Conservation (phyloP, 768 basidiomycete species). For the Scleroderma citrinum region DNA sequence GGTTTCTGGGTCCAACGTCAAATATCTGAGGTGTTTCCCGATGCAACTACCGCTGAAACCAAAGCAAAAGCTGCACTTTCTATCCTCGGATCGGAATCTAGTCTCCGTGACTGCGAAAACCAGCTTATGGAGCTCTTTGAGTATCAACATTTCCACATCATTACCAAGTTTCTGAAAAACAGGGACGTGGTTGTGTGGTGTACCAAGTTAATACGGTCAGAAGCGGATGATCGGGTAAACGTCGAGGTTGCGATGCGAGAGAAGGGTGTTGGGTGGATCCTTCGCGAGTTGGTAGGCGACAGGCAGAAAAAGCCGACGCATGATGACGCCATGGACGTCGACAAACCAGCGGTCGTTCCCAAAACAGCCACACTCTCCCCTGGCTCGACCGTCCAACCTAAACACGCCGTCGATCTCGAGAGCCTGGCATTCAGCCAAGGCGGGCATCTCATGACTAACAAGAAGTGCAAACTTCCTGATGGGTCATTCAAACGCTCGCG, state of each 20-base stretch:
- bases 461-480: constrained; percentile 95
- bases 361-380: constrained; percentile 85
- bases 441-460: constrained; percentile 96
- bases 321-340: constrained; percentile 74
- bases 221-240: constrained; percentile 84
- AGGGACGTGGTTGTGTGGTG: constrained; percentile 97
- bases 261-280: constrained; percentile 94
- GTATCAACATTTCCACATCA: constrained; percentile 85
- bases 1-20: constrained; percentile 99
- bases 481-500: constrained; percentile 95
- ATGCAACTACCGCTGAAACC: constrained; percentile 90
- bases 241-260: constrained; percentile 98
- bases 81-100: constrained; percentile 82
- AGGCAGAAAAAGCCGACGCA: constrained; percentile 49
- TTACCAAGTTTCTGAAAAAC: constrained; percentile 88
- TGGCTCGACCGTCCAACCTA: constrained; percentile 82
- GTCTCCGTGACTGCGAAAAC: constrained; percentile 90
- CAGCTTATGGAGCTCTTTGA: constrained; percentile 96
- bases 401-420: constrained; percentile 82
- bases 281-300: constrained; percentile 82
- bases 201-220: constrained; percentile 87
- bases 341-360: constrained; percentile 48
- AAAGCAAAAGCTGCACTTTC: constrained; percentile 82
- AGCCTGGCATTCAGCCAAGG: constrained; percentile 95
- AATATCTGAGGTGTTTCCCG: constrained; percentile 84